Evolutionary conservation across 1,284 basidiomycete genomes (phyloP).

Genomic region (Ceratobasidium theobromae): DNA sequence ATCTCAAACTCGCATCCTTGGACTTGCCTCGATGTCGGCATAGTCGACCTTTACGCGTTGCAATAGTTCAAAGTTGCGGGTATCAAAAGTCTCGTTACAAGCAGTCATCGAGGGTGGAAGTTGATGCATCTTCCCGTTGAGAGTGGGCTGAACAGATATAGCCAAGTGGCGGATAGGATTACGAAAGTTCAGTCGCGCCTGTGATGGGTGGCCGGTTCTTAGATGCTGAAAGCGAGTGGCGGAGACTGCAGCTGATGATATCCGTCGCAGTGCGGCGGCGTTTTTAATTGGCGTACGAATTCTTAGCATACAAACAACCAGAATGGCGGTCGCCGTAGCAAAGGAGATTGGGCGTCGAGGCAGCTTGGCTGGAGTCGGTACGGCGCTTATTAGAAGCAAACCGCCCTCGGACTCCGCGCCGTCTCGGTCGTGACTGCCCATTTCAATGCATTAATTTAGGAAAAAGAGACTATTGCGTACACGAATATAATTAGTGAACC

Average conservation of each 20-base stretch:
- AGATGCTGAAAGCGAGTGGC: neutral
- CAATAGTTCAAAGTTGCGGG: constrained; percentile 75
- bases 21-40: constrained; percentile 58
- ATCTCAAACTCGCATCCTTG: neutral
- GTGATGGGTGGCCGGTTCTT: neutral
- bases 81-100: constrained; percentile 13
- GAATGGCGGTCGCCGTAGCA: neutral
- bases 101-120: constrained; percentile 9
- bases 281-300: constrained; percentile 18
- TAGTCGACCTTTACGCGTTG: constrained; percentile 70
- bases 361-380: no score
- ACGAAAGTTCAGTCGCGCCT: neutral
- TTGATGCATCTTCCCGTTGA: neutral
- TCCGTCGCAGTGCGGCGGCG: constrained; percentile 10
- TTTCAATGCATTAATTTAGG: no score
- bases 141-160: constrained; percentile 15
- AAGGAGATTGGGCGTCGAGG: neutral
- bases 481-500: neutral
- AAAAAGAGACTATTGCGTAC: neutral
- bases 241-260: constrained; percentile 11
- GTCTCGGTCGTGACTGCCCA: no score
- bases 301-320: constrained; percentile 20
- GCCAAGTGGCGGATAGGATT: constrained; percentile 7
- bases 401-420: neutral
- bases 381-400: neutral